A percentile compares a stretch with the other conserved stretches of the same genome.
Conservation (phyloP, 139 green algal species). For the Chlorella sorokiniana region DNA sequence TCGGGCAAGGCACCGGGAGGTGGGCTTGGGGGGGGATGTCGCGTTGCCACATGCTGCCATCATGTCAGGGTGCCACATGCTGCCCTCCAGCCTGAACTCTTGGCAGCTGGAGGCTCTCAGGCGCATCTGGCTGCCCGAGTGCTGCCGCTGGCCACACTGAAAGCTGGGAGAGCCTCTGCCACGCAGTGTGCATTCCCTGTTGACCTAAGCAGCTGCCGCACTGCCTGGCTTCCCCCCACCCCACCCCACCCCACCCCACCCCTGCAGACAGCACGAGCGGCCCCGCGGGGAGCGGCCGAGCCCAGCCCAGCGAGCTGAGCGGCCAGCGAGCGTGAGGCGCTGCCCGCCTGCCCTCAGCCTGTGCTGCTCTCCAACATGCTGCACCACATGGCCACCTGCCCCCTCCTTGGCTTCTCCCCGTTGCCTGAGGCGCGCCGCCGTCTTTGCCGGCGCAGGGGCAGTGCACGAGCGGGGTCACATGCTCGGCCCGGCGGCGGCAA, state of each 20-base stretch:
- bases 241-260: too few species aligned
- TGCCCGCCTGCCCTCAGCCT: background rate
- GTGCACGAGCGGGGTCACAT: background rate
- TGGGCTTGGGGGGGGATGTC: too few species aligned
- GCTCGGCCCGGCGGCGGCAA: background rate
- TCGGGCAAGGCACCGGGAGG: conserved; percentile 7
- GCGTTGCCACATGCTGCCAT: too few species aligned
- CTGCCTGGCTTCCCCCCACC: too few species aligned
- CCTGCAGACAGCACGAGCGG: background rate
- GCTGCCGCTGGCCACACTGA: too few species aligned
- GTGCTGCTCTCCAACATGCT: background rate
- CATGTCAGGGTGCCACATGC: too few species aligned
- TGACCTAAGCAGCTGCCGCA: too few species aligned
- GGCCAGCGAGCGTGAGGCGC: background rate
- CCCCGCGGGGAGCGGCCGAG: background rate
- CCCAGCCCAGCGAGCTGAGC: conserved; percentile 2
- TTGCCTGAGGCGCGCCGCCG: background rate
- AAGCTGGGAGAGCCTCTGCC: too few species aligned
- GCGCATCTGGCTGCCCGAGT: too few species aligned
- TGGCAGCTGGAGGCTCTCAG: too few species aligned
- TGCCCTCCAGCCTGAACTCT: too few species aligned
- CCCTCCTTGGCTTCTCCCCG: background rate
- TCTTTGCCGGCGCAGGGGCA: conserved; percentile 5
- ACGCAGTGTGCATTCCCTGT: too few species aligned
- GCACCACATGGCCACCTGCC: background rate